Evolutionary conservation across 2,329 filamentous ascomycete species (phyloP).

Genomic region (Amphichorda felina): DNA sequence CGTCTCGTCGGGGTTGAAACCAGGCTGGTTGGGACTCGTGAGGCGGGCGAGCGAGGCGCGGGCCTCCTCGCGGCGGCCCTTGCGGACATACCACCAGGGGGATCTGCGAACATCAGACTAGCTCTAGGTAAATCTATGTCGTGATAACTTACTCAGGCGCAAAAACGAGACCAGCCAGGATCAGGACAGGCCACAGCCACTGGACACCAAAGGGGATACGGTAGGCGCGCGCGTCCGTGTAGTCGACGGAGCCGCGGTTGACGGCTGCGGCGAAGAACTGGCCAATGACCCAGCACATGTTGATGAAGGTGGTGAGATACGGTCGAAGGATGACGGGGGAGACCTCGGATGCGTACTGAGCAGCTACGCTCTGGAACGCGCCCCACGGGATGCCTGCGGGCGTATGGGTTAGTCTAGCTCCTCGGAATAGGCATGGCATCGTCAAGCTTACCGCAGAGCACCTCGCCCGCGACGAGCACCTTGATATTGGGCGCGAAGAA

Average conservation of each 20-base stretch:
- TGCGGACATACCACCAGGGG: constrained; percentile 38
- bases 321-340: constrained; percentile 34
- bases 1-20: constrained; percentile 31
- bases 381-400: constrained; percentile 38
- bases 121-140: too few relatives aligned
- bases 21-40: constrained; percentile 21
- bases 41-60: constrained; percentile 27
- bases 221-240: constrained; percentile 33
- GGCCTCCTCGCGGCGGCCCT: constrained; percentile 26
- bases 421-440: background rate
- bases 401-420: too few relatives aligned
- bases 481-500: constrained; percentile 38
- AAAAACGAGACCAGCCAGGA: constrained; percentile 29
- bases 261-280: constrained; percentile 38
- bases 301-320: constrained; percentile 42
- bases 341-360: constrained; percentile 42
- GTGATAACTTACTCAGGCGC: constrained; percentile 34
- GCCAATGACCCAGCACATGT: constrained; percentile 45
- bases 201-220: constrained; percentile 37
- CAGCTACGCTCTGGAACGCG: constrained; percentile 37
- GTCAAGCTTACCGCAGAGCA: constrained; percentile 27
- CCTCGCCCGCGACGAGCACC: constrained; percentile 34
- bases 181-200: constrained; percentile 38
- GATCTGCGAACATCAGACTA: constrained; percentile 16
- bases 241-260: constrained; percentile 25